phyloP scores from a whole-genome alignment of 2,329 filamentous ascomycete genomes.

The Fusarium pseudocircinatum region DNA sequence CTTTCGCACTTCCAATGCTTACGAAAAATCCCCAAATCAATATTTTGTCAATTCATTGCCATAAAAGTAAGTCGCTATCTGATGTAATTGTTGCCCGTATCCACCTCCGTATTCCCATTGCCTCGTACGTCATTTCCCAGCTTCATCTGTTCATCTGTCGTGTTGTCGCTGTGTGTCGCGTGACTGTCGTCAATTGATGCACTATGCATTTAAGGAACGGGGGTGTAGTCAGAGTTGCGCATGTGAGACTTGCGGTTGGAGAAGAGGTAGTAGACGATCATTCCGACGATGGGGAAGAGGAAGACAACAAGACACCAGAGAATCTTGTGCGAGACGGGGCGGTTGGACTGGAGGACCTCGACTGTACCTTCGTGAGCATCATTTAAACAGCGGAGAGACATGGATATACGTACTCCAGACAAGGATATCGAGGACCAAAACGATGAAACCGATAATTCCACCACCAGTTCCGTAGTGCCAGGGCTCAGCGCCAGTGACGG shows the following conservation, averaged over 20 bases:
- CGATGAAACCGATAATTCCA: constrained; percentile 68
- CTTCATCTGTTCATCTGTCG: accelerated
- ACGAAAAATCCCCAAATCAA: too few relatives aligned
- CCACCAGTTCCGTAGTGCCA: constrained; percentile 71
- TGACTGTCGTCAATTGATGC: neutral
- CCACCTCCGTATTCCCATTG: accelerated
- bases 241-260: constrained; percentile 68
- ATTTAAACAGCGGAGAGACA: too few relatives aligned
- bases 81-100: neutral
- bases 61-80: neutral
- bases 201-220: constrained; percentile 30
- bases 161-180: neutral
- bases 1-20: too few relatives aligned
- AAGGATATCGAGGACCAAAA: constrained; percentile 70
- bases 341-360: constrained; percentile 72
- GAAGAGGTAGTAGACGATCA: constrained; percentile 72
- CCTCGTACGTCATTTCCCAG: neutral
- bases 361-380: constrained; percentile 52
- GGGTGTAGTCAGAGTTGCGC: constrained; percentile 63
- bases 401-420: constrained; percentile 64
- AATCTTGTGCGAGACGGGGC: constrained; percentile 65
- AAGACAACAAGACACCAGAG: constrained; percentile 72
- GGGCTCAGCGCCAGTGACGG: constrained; percentile 52
- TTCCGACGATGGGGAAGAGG: constrained; percentile 69
- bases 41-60: neutral